Evolutionary conservation across 1,284 basidiomycete genomes (phyloP), one percentile per base, ranked within the genome.

Genomic region (Cryptococcus wingfieldii): DNA sequence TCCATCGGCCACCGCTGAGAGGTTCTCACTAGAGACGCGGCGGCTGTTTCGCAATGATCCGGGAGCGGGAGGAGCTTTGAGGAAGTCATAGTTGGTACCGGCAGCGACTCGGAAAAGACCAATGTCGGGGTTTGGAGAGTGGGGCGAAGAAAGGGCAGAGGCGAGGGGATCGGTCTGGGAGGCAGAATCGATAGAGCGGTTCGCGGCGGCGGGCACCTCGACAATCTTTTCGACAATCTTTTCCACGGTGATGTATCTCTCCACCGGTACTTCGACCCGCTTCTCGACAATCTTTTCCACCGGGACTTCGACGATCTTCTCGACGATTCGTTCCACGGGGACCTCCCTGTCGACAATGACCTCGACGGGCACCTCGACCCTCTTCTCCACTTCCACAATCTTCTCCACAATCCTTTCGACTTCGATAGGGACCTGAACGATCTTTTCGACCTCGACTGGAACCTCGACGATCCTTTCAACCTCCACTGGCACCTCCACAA

Each of bases 241-340:
- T 47, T 74, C 70, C 28, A 79, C 80, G 25, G 62, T 78, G 75
- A 53, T 79, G 55, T 79, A 70, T 34, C 71, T 68, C 44, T 69
- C 68, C 27, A 74, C 69, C 14, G 69, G 58, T 45, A 61, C 55
- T 19, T 71, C 72, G 5, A 60, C 65, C 16, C 60, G 65, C 4
- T 68, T 62, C 45, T 71, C 71, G 28, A 74, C 70, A 39, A 70
- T 67, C 52, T 65, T 64, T 55, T 70, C 69, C 25, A 74, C 69
- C 66, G 31, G 68, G 59, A 31, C 62, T 62, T 53, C 45, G 19
- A 46, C 66, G 49, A 59, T 63, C 6, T 67, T 59, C 47, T 70
- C 68, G 37, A 65, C 62, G 5, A 61, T 54, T 43, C 58, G 58
- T 78, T 80, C 60, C 42, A 74, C 61, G 44, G 68, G 25, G 28